Evolutionary conservation across 768 basidiomycete genomes (phyloP).

Genomic region (Xerocomellus dryophilus): DNA sequence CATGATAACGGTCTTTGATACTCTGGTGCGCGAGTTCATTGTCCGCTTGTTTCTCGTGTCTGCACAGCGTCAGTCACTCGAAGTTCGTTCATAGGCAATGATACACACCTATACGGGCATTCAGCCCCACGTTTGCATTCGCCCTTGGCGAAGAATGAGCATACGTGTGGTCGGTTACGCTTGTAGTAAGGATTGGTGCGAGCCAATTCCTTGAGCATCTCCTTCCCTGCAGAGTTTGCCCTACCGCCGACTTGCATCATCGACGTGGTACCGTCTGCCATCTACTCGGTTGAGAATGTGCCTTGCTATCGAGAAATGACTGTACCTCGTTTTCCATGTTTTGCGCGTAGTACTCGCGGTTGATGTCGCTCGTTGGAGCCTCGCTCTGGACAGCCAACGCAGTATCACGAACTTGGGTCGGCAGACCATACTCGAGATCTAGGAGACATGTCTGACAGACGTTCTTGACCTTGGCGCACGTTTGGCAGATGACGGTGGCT

Average conservation of each 20-base stretch:
- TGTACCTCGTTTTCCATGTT: constrained; percentile 81
- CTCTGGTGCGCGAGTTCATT: constrained; percentile 88
- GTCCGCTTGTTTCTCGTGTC: constrained; percentile 86
- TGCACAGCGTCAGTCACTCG: constrained; percentile 25
- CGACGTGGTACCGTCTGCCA: constrained; percentile 64
- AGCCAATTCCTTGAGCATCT: constrained; percentile 94
- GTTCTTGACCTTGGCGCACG: constrained; percentile 94
- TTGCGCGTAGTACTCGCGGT: constrained; percentile 92
- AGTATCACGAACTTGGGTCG: constrained; percentile 96
- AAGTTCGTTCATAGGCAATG: neutral
- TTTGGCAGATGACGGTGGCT: constrained; percentile 95
- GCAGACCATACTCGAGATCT: constrained; percentile 93
- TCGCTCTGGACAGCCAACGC: constrained; percentile 81
- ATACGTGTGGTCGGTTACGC: constrained; percentile 89
- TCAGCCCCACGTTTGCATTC: constrained; percentile 89
- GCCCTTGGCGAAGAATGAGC: constrained; percentile 94
- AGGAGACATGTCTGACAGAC: constrained; percentile 97
- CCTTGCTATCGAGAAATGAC: neutral
- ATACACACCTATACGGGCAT: constrained; percentile 78
- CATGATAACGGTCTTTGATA: constrained; percentile 92
- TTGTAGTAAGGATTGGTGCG: constrained; percentile 97
- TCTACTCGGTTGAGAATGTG: constrained; percentile 37
- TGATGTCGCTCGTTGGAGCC: constrained; percentile 96
- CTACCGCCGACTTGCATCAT: constrained; percentile 53
- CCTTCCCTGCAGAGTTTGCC: constrained; percentile 80